Evolutionary conservation across 1,284 basidiomycete species (phyloP).

Genomic region (Cryptococcus floricola): DNA sequence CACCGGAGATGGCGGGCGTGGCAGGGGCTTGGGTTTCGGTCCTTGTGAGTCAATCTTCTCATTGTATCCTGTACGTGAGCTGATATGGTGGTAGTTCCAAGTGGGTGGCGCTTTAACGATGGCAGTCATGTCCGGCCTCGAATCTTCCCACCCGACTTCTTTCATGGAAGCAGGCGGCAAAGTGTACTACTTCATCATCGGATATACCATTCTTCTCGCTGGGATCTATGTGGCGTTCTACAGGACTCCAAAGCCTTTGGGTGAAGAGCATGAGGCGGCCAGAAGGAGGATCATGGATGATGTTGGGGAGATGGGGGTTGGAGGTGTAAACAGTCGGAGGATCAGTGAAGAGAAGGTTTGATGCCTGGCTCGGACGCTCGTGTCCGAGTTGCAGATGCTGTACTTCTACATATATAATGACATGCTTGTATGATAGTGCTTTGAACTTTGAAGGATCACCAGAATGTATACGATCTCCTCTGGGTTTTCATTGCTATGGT

Average conservation of each 20-base stretch:
- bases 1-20: conserved; percentile 37
- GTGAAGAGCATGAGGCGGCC: conserved; percentile 30
- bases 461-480: too few species aligned
- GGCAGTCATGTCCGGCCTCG: conserved; percentile 39
- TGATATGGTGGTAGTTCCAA: conserved; percentile 11
- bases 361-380: too few species aligned
- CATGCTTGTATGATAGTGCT: too few species aligned
- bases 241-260: conserved; percentile 19
- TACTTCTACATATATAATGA: too few species aligned
- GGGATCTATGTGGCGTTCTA: conserved; percentile 27
- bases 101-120: conserved; percentile 33
- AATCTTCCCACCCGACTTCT: conserved; percentile 27
- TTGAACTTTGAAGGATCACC: too few species aligned
- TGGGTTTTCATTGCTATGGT: too few species aligned
- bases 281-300: conserved; percentile 22
- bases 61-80: too few species aligned
- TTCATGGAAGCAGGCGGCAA: conserved; percentile 6
- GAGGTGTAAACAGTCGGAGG: too few species aligned
- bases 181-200: conserved; percentile 31
- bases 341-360: too few species aligned
- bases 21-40: conserved; percentile 38
- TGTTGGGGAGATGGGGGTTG: too few species aligned
- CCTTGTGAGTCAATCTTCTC: conserved; percentile 4
- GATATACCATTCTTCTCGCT: conserved; percentile 18
- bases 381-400: too few species aligned